Evolutionary conservation across 352 stramenopile genomes (phyloP), one percentile per base, ranked within the genome.

Genomic region (Globisporangium recalcitrans): DNA sequence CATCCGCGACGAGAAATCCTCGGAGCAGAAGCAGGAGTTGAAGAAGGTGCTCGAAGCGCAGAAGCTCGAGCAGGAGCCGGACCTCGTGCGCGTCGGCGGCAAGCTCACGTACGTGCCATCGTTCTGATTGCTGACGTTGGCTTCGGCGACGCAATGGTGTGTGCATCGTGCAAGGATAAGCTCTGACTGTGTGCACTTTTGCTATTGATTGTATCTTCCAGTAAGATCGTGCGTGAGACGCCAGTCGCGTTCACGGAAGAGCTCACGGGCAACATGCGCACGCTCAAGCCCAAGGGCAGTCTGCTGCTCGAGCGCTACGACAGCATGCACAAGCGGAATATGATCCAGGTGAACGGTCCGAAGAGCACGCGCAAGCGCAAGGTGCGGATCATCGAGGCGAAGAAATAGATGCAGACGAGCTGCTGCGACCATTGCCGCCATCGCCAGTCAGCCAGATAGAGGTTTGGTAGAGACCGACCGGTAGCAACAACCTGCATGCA

Each of bases 301-400:
- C 79, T 83, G 42, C 68, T 95, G 21, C 68, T 92, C 48, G 86
- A 95, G 60, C 83, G 86, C 32, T 93, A 88, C 65, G 86, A 95
- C 68, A 92, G 80, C 74, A 65, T 95, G 53, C 86, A 91, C 80
- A 91, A 92, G 74, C 84, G 86, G 61, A 95, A 93, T 69, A 74
- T 88, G 80, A 88, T 95, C 60, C 70, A 90, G 48, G 77, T 90
- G 60, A 87, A 85, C 36, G 69, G 78, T 34, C 76, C 78, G n/a
- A 75, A 71, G 52, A 73, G 77, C 63, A 84, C 78, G 27, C 69
- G 70, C 68, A 92, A 92, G 71, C 69, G 71, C 62, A 92, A 92
- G 73, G 70, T 90, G 60, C 84, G 79, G 62, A 89, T 90, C 59
- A 89, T 91, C 64, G 81, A 90, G 60, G 73, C 69, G 31, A 91